phyloP scores from a whole-genome alignment of 129 eudicot genomes.

The Lactuca saligna region DNA sequence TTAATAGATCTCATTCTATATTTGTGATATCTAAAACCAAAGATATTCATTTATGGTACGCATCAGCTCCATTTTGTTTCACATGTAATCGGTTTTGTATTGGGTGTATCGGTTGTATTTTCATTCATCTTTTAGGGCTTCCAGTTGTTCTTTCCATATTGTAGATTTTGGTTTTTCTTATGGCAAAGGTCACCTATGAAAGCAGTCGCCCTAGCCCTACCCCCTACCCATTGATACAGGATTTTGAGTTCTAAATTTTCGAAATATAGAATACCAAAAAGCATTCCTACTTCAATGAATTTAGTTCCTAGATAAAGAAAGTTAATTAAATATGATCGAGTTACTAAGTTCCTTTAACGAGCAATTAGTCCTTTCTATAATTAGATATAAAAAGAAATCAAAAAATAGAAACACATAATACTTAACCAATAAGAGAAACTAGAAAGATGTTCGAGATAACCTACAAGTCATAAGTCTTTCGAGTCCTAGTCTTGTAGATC shows the following conservation, averaged over 20 bases:
- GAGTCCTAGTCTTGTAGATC: neutral
- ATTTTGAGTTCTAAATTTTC: neutral
- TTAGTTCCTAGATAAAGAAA: neutral
- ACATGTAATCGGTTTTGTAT: no score
- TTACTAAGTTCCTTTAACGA: neutral
- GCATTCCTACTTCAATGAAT: constrained; percentile 1
- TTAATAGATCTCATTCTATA: neutral
- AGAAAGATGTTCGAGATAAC: neutral
- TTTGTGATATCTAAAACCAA: neutral
- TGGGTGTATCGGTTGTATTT: no score
- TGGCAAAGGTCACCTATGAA: no score
- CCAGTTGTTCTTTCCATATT: no score
- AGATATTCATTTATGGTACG: no score
- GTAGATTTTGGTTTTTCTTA: no score
- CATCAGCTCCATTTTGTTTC: no score
- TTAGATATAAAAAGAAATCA: neutral
- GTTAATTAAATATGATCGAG: neutral
- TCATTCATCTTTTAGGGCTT: no score
- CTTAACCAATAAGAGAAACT: neutral
- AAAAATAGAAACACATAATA: neutral
- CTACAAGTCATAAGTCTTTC: neutral
- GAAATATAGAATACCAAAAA: neutral
- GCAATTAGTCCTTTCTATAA: neutral
- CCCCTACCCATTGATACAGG: neutral
- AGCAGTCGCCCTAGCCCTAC: neutral